These are phyloP conservation scores for Penicillium macrosclerotiorum DNA, from an alignment of 495 filamentous ascomycete genomes.

Conservation along the genomic window DNA sequence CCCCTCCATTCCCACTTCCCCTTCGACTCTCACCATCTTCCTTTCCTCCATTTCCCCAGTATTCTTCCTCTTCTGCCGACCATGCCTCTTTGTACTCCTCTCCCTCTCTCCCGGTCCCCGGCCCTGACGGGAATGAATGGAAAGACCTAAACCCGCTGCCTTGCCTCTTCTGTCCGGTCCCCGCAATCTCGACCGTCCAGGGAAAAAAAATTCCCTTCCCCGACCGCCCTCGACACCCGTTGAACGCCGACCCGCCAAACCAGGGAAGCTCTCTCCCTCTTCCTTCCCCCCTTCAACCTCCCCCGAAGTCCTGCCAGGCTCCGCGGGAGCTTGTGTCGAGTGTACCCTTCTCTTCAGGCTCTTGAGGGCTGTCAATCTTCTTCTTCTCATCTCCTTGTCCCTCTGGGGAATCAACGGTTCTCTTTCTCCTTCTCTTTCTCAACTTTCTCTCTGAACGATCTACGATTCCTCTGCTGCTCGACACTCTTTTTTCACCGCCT, in stretches of 20 bases:
- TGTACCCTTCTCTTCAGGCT: background rate
- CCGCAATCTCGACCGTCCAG: conserved; percentile 10
- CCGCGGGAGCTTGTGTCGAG: conserved; percentile 15
- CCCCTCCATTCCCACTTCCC: conserved; percentile 29
- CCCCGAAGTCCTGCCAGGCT: conserved; percentile 11
- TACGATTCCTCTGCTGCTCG: background rate
- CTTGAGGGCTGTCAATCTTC: conserved; percentile 1
- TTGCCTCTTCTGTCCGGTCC: conserved; percentile 9
- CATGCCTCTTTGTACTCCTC: conserved; percentile 39
- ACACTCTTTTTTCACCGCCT: conserved; percentile 5
- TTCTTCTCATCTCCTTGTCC: conserved; percentile 10
- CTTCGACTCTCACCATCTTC: conserved; percentile 4
- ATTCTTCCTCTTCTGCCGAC: conserved; percentile 18
- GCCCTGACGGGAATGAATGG: conserved; percentile 45
- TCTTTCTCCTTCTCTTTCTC: conserved; percentile 7
- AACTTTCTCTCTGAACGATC: conserved; percentile 1
- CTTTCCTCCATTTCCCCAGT: conserved; percentile 25
- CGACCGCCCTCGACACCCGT: conserved; percentile 22
- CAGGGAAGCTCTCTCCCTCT: conserved; percentile 9
- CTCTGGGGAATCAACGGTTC: background rate
- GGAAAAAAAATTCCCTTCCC: conserved; percentile 34
- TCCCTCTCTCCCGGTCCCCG: conserved; percentile 33
- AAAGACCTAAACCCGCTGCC: conserved; percentile 33
- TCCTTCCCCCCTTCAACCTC: conserved; percentile 2
- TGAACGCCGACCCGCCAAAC: conserved; percentile 1